Percentiles rank a stretch among this genome's conserved stretches.
Conservation (phyloP, 1,284 basidiomycete genomes). For the Puccinia coronata region DNA sequence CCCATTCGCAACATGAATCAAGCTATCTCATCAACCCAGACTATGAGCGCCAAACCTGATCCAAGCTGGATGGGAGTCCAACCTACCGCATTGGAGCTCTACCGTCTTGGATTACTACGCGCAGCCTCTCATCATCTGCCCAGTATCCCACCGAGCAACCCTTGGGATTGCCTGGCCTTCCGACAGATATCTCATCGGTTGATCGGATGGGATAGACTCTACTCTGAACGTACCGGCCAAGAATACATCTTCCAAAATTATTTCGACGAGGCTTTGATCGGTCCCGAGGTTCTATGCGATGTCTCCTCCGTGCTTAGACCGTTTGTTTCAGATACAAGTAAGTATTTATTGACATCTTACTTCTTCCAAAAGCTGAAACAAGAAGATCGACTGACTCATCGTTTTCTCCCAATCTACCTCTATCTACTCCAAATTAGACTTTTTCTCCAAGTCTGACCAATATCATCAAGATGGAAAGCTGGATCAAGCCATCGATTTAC, state of each 20-base stretch:
- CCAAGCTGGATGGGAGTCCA: not conserved
- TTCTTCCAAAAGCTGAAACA: not conserved
- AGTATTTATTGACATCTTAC: not conserved
- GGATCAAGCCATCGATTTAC: not conserved
- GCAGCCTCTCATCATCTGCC: constrained; percentile 20
- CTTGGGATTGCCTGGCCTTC: constrained; percentile 23
- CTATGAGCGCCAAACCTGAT: not conserved
- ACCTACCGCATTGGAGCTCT: not conserved
- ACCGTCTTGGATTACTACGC: constrained; percentile 5
- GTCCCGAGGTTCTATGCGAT: constrained; percentile 10
- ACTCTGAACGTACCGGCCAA: constrained; percentile 19
- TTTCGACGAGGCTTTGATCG: constrained; percentile 4
- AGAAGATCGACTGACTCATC: not conserved
- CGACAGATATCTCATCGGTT: constrained; percentile 31
- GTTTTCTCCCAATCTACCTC: not conserved
- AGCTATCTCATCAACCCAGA: not conserved
- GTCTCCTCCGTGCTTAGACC: not conserved
- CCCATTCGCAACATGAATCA: constrained; percentile 13
- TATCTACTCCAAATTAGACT: not conserved
- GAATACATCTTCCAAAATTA: constrained; percentile 39
- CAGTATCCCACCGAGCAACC: not conserved
- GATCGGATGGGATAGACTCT: constrained; percentile 22
- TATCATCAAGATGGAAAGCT: not conserved
- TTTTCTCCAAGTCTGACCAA: not conserved
- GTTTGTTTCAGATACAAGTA: not conserved